phyloP scores from a whole-genome alignment of 139 green algal genomes.

The Parachlorella kessleri region DNA sequence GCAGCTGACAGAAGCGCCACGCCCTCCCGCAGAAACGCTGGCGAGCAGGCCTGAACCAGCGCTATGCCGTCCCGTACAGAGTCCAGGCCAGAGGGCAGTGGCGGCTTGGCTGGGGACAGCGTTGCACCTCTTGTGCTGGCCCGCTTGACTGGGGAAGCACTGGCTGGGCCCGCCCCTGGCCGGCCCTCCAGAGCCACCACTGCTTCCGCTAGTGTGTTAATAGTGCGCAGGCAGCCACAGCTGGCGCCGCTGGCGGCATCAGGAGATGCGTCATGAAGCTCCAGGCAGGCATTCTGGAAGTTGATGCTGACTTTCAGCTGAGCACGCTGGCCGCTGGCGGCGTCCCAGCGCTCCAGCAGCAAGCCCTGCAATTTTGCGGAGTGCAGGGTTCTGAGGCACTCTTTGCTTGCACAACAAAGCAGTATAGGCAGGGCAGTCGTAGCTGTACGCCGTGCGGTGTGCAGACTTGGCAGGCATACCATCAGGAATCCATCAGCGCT shows the following conservation, averaged over 20 bases:
- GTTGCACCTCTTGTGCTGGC: not conserved
- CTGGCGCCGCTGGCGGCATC: not conserved
- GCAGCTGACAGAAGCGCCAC: constrained; percentile 28
- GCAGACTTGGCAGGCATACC: too few species aligned
- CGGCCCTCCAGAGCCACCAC: constrained; percentile 15
- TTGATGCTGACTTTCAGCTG: constrained; percentile 14
- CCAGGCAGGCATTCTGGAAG: constrained; percentile 23
- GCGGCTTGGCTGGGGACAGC: constrained; percentile 31
- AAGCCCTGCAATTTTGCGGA: constrained; percentile 6
- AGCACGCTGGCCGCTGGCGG: not conserved
- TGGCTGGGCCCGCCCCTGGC: constrained; percentile 2
- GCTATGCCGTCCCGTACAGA: constrained; percentile 2
- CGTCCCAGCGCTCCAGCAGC: constrained; percentile 20
- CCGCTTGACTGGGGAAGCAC: constrained; percentile 17
- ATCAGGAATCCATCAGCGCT: too few species aligned
- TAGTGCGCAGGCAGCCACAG: constrained; percentile 27
- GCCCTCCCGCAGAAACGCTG: constrained; percentile 30
- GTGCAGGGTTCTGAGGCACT: not conserved
- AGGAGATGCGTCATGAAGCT: constrained; percentile 4
- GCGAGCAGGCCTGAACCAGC: constrained; percentile 12
- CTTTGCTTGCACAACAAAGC: not conserved
- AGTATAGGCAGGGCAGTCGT: not conserved
- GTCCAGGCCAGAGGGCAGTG: not conserved
- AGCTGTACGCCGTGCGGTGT: too few species aligned
- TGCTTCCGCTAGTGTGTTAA: constrained; percentile 30